Conservation (phyloP, 345 rosid species). For the Laguncularia racemosa region DNA sequence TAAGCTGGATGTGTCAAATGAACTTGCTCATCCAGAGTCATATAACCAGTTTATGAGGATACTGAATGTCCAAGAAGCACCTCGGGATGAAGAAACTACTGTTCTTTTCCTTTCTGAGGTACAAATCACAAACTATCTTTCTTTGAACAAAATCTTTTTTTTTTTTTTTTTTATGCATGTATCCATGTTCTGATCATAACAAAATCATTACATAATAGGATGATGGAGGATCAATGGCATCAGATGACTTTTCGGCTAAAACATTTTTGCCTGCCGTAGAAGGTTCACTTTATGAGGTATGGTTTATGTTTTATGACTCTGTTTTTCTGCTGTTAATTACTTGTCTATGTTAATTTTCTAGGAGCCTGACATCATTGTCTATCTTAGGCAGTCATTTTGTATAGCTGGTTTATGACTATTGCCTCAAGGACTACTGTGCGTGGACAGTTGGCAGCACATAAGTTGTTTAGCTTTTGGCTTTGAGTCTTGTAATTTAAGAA, state of each 20-base stretch:
- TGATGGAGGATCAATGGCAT: slow-evolving; percentile 53
- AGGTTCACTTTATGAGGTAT: slow-evolving; percentile 67
- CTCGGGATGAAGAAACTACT: slow-evolving; percentile 30
- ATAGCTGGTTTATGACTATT: too few relatives aligned
- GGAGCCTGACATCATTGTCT: background rate
- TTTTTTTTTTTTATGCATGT: background rate
- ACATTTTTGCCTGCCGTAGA: slow-evolving; percentile 47
- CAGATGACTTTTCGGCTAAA: slow-evolving; percentile 29
- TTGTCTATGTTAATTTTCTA: background rate
- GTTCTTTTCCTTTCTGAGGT: slow-evolving; percentile 66
- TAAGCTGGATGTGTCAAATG: slow-evolving; percentile 73
- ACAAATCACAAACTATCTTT: slow-evolving; percentile 1
- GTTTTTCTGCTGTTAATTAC: background rate
- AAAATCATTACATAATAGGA: slow-evolving; percentile 25
- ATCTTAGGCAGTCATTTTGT: too few relatives aligned
- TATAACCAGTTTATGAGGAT: slow-evolving; percentile 37
- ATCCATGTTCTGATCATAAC: background rate
- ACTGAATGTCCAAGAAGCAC: slow-evolving; percentile 26
- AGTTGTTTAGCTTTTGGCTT: too few relatives aligned
- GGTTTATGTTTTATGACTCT: background rate
- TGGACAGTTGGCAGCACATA: too few relatives aligned
- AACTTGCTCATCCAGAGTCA: slow-evolving; percentile 66
- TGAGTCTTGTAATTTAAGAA: too few relatives aligned
- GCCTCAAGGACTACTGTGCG: too few relatives aligned
- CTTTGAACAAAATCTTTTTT: background rate